Evolutionary conservation across 148 eudicot genomes (phyloP).

Genomic region (Suaeda aralocaspica): DNA sequence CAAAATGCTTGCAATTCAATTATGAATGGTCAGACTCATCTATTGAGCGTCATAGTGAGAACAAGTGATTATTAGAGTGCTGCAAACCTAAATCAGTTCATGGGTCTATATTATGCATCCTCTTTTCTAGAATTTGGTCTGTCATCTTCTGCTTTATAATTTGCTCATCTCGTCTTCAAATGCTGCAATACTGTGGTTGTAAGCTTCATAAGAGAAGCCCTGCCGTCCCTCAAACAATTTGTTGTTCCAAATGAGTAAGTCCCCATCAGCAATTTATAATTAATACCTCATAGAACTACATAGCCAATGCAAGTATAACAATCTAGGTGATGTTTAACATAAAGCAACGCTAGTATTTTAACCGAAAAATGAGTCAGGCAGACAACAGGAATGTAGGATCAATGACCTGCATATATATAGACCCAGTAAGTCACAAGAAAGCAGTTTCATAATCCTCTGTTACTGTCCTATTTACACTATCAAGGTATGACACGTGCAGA

Average conservation of each 20-base stretch:
- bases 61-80: constrained; percentile 11
- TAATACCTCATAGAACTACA: not conserved
- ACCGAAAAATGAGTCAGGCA: not conserved
- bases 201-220: constrained; percentile 76
- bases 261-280: constrained; percentile 1
- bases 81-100: constrained; percentile 46
- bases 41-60: not conserved
- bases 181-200: constrained; percentile 43
- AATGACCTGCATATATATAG: no score
- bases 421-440: no score
- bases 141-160: no score
- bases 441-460: no score
- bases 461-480: no score
- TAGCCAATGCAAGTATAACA: not conserved
- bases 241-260: constrained; percentile 12
- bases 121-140: no score
- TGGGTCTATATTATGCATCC: constrained; percentile 20
- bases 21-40: not conserved
- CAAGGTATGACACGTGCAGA: no score
- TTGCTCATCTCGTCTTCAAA: constrained; percentile 47
- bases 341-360: not conserved
- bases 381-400: no score
- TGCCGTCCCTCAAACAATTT: constrained; percentile 47
- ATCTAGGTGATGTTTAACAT: not conserved
- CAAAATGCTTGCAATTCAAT: not conserved